phyloP scores from a whole-genome alignment of 805 yeast genomes.

The Wickerhamiella kurtzmanii region DNA sequence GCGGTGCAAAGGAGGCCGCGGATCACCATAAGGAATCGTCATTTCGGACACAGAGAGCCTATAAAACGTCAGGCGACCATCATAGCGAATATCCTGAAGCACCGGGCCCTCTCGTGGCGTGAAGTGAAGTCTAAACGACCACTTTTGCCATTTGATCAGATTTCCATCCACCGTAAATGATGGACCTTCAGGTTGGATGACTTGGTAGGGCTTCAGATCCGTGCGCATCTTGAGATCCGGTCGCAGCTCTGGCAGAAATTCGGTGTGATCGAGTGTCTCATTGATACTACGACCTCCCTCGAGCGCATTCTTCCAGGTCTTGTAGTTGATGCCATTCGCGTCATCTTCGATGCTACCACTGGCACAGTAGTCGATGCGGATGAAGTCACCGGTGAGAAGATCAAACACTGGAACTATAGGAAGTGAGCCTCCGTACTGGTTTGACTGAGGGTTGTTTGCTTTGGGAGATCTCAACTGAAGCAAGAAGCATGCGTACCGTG shows the following conservation, averaged over 20 bases:
- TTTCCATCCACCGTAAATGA: conserved; percentile 47
- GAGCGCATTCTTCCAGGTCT: conserved; percentile 20
- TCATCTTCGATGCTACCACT: conserved; percentile 58
- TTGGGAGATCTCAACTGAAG: conserved; percentile 59
- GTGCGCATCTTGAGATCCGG: conserved; percentile 42
- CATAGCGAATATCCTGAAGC: conserved; percentile 54
- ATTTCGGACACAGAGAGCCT: conserved; percentile 62
- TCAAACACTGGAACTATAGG: conserved; percentile 64
- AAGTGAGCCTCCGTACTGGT: conserved; percentile 59
- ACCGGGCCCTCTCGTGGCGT: conserved; percentile 71
- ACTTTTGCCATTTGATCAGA: conserved; percentile 64
- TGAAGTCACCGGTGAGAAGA: conserved; percentile 42
- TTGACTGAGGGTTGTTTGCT: conserved; percentile 27
- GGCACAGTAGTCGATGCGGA: conserved; percentile 61
- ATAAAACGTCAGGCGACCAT: conserved; percentile 63
- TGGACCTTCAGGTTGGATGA: conserved; percentile 79
- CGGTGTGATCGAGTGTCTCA: conserved; percentile 47
- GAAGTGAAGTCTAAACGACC: conserved; percentile 61
- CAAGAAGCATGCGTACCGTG: conserved; percentile 45
- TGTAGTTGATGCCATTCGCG: conserved; percentile 37
- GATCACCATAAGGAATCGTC: conserved; percentile 82
- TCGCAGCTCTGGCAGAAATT: conserved; percentile 56
- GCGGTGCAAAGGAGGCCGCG: conserved; percentile 69
- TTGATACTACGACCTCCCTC: conserved; percentile 41
- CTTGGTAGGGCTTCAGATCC: conserved; percentile 53